Evolutionary conservation across 2,329 filamentous ascomycete genomes (phyloP).

Genomic region (Ascosphaera pollenicola): DNA sequence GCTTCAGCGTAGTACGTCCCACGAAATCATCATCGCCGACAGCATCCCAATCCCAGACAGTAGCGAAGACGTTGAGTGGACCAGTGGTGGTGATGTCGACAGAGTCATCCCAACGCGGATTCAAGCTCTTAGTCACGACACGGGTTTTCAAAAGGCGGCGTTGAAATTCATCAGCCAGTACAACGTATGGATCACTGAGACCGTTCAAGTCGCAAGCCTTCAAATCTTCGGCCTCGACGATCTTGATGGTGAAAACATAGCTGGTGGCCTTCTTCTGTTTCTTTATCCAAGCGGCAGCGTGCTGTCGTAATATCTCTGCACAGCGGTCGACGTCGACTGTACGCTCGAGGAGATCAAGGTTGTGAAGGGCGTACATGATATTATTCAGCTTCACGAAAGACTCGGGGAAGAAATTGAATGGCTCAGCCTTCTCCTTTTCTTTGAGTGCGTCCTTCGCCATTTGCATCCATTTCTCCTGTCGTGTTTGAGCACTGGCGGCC

Average conservation of each 20-base stretch:
- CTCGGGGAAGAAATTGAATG: slow-evolving; percentile 92
- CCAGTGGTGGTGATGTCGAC: slow-evolving; percentile 89
- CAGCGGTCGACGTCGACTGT: slow-evolving; percentile 83
- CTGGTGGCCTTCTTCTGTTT: slow-evolving; percentile 51
- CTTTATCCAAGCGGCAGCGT: slow-evolving; percentile 49
- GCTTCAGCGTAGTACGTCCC: slow-evolving; percentile 83
- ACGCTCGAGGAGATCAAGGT: slow-evolving; percentile 74
- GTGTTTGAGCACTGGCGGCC: slow-evolving; percentile 51
- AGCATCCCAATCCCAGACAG: slow-evolving; percentile 95
- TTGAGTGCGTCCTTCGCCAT: slow-evolving; percentile 86
- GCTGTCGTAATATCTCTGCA: slow-evolving; percentile 54
- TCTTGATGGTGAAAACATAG: slow-evolving; percentile 97
- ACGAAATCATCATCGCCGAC: slow-evolving; percentile 96
- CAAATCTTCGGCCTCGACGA: slow-evolving; percentile 90
- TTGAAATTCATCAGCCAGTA: slow-evolving; percentile 91
- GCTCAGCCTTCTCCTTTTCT: slow-evolving; percentile 78
- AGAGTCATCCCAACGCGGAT: slow-evolving; percentile 91
- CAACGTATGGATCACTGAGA: slow-evolving; percentile 87
- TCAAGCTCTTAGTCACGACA: slow-evolving; percentile 73
- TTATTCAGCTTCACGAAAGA: slow-evolving; percentile 97
- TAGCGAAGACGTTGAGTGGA: slow-evolving; percentile 82
- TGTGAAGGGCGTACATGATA: slow-evolving; percentile 79
- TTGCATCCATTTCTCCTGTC: slow-evolving; percentile 83
- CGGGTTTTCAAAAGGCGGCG: slow-evolving; percentile 89
- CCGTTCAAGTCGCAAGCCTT: slow-evolving; percentile 96